Evolutionary conservation across 371 early-diverging fungal genomes (phyloP).

Genomic region (Apophysomyces variabilis): DNA sequence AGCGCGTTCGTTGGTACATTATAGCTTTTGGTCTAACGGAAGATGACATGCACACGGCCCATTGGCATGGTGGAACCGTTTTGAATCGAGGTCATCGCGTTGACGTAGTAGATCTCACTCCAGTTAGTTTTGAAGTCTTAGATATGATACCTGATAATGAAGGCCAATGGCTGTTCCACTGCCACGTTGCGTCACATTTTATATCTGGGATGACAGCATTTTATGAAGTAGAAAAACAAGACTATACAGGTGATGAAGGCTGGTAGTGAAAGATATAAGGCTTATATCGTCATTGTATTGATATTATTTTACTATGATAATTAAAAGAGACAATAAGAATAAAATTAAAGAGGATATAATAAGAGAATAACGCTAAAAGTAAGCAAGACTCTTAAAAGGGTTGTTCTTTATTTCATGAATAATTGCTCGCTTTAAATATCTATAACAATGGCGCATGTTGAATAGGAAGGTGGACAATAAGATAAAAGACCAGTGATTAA

Average conservation of each 20-base stretch:
- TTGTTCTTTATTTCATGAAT: too few relatives aligned
- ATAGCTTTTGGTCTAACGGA: conserved; percentile 43
- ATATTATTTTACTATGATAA: too few relatives aligned
- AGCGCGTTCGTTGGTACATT: conserved; percentile 55
- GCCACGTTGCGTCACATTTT: conserved; percentile 55
- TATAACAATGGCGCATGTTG: too few relatives aligned
- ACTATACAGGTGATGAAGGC: conserved; percentile 53
- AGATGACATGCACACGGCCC: conserved; percentile 56
- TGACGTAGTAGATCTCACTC: conserved; percentile 53
- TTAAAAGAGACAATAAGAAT: too few relatives aligned
- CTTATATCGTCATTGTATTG: too few relatives aligned
- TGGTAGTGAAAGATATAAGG: conserved; percentile 23
- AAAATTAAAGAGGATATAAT: too few relatives aligned
- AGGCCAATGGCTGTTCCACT: conserved; percentile 60
- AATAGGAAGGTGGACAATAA: too few relatives aligned
- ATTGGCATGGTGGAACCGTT: conserved; percentile 58
- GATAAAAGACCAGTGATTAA: too few relatives aligned
- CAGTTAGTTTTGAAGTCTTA: conserved; percentile 44
- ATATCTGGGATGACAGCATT: conserved; percentile 53
- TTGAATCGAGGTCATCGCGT: conserved; percentile 49
- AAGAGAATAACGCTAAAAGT: too few relatives aligned
- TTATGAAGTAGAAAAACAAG: conserved; percentile 51
- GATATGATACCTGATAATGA: conserved; percentile 60
- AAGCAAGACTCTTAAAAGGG: too few relatives aligned
- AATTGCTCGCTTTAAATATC: too few relatives aligned